A percentile compares a stretch with the other conserved stretches of the same genome.
Conservation (phyloP, 768 basidiomycete species). For the Podaxis carcinomalis region DNA sequence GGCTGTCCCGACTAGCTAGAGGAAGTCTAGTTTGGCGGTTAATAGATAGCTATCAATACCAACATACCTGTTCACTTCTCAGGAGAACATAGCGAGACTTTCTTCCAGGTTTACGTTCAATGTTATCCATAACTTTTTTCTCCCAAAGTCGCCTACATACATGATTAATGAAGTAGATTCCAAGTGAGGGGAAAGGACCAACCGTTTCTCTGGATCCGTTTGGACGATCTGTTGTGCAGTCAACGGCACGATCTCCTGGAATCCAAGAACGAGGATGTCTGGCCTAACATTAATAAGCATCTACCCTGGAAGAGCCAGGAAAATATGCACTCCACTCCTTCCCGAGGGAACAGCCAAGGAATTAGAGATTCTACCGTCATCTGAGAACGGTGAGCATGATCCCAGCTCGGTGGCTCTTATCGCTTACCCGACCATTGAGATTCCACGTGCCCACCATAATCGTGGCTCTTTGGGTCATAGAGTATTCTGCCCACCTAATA, state of each 20-base stretch:
- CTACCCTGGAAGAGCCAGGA: slow-evolving; percentile 16
- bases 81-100: slow-evolving; percentile 77
- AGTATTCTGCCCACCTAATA: slow-evolving; percentile 78
- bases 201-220: slow-evolving; percentile 92
- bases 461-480: slow-evolving; percentile 62
- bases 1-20: slow-evolving; percentile 90
- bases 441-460: slow-evolving; percentile 96
- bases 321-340: slow-evolving; percentile 44
- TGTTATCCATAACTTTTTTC: slow-evolving; percentile 68
- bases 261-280: slow-evolving; percentile 86
- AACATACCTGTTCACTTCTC: slow-evolving; percentile 82
- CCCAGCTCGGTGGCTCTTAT: not conserved
- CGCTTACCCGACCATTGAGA: slow-evolving; percentile 78
- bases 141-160: slow-evolving; percentile 79
- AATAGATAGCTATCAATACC: not conserved
- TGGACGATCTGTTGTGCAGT: slow-evolving; percentile 98
- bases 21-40: slow-evolving; percentile 13
- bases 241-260: slow-evolving; percentile 96
- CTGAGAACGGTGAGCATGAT: slow-evolving; percentile 27
- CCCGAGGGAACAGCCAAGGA: slow-evolving; percentile 86
- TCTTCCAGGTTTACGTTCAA: slow-evolving; percentile 66
- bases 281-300: slow-evolving; percentile 43
- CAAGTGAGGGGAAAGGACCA: slow-evolving; percentile 11
- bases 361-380: slow-evolving; percentile 77
- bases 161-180: not conserved